Evolutionary conservation across 2,329 filamentous ascomycete genomes (phyloP), one percentile per base, ranked within the genome.

Genomic region (Ophiostoma triangulosporum): DNA sequence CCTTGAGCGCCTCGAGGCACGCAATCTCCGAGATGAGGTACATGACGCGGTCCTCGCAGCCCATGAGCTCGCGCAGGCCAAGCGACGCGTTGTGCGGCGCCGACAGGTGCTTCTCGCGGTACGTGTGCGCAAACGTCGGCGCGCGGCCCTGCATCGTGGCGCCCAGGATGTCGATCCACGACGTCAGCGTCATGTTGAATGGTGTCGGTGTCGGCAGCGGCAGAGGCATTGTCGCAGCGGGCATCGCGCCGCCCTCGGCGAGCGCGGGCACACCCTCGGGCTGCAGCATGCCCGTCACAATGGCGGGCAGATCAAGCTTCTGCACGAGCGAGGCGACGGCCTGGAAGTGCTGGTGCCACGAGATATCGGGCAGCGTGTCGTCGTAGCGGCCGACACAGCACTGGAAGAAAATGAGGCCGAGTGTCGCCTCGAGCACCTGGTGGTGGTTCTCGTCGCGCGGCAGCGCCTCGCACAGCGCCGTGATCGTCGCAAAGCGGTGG

Each of bases 11-110:
- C 67, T 97, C 93, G 52, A 98, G 81, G 68, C 93, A 97, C 53
- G 91, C 88, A 62, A 97, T 95, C 70, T 98, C 93, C 2, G 89
- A 95, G 66, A 98, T 95, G 62, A 97, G 76, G 68, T 95, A 97
- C 89, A 98, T 96, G 69, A 97, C 86, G 22, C 83, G 82, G 69
- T 98, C 93, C 59, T 97, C 91, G 68, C 93, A 97, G 61, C 93
- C 93, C 90, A 97, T 97, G 51, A 97, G 78, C 71, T 95, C 89
- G 52, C 85, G 83, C 35, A 98, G 77, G 11, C 93, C 93, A 14
- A 83, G 73, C 53, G 74, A 78, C 52, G 74, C 77, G 22, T 75
- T 69, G 66, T 78, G 78, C 58, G 70, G 67, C 11, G 70, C 66
- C 9, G 87, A 86, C 51, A 95, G 78, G 67, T 95, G 88, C 75